Conservation (phyloP, 177 flowering plant species). For the Vitis hybrid region DNA sequence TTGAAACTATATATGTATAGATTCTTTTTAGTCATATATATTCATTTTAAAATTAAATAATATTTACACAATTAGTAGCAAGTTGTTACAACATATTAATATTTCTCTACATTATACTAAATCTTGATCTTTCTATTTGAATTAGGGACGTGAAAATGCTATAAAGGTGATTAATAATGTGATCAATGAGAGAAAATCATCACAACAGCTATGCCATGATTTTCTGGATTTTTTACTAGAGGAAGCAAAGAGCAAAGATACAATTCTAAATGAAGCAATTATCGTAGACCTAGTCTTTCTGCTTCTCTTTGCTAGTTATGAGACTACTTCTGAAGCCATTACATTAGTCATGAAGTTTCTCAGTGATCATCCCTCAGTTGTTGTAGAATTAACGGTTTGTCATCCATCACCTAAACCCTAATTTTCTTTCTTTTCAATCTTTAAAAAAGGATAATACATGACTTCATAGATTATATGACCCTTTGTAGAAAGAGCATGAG, state of each 20-base stretch:
- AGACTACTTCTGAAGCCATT: constrained; percentile 22
- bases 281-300: constrained; percentile 20
- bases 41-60: no score
- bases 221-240: constrained; percentile 21
- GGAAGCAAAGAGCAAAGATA: constrained; percentile 23
- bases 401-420: background rate
- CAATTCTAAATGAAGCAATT: constrained; percentile 10
- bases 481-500: constrained; percentile 29
- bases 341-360: constrained; percentile 28
- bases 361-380: constrained; percentile 25
- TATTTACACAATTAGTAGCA: no score
- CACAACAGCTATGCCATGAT: constrained; percentile 3
- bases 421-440: background rate
- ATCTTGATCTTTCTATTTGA: background rate
- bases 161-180: constrained; percentile 2
- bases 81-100: no score
- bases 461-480: background rate
- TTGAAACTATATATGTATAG: no score
- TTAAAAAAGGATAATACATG: background rate
- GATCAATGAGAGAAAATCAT: constrained; percentile 5
- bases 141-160: constrained; percentile 15
- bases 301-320: constrained; percentile 29
- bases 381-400: constrained; percentile 21
- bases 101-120: background rate
- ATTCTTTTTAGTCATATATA: no score